Evolutionary conservation across 768 basidiomycete genomes (phyloP).

Genomic region (Amanita subjunquillea): DNA sequence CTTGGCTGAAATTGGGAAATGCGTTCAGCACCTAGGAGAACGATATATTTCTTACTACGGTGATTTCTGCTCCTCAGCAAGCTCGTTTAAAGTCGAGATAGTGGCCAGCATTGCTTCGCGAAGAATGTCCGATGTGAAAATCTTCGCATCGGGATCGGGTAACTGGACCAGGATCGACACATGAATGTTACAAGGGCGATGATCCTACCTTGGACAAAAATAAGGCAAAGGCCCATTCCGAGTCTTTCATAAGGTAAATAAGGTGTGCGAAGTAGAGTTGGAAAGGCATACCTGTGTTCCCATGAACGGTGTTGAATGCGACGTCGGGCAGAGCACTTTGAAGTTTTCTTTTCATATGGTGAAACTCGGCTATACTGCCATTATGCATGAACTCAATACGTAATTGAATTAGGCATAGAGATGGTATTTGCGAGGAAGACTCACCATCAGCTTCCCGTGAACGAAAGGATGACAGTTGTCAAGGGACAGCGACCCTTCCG

Average conservation of each 20-base stretch:
- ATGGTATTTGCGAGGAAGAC: neutral
- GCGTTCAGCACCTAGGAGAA: neutral
- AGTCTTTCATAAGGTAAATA: slow-evolving; percentile 40
- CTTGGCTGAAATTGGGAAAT: slow-evolving; percentile 46
- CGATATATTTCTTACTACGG: slow-evolving; percentile 38
- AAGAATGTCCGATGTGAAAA: slow-evolving; percentile 63
- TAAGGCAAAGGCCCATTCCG: slow-evolving; percentile 94
- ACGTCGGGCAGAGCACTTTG: slow-evolving; percentile 73
- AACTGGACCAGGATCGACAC: slow-evolving; percentile 36
- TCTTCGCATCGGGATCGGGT: slow-evolving; percentile 65
- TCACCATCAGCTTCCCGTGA: slow-evolving; percentile 86
- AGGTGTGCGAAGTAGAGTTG: neutral
- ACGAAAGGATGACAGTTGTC: slow-evolving; percentile 96
- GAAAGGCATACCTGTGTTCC: slow-evolving; percentile 68
- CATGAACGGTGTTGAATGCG: slow-evolving; percentile 78
- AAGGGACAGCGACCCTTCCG: slow-evolving; percentile 81
- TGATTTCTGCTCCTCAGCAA: slow-evolving; percentile 66
- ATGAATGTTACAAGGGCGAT: neutral
- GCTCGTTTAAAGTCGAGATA: slow-evolving; percentile 66
- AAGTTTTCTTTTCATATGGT: slow-evolving; percentile 67
- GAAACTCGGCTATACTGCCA: slow-evolving; percentile 84
- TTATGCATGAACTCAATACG: slow-evolving; percentile 86
- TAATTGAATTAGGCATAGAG: neutral
- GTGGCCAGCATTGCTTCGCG: slow-evolving; percentile 86
- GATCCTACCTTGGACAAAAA: slow-evolving; percentile 67